A percentile compares a stretch with the other conserved stretches of the same genome.
Evolutionary conservation across 78 protist species (phyloP).

Genomic region (Neovahlkampfia damariscottae): DNA sequence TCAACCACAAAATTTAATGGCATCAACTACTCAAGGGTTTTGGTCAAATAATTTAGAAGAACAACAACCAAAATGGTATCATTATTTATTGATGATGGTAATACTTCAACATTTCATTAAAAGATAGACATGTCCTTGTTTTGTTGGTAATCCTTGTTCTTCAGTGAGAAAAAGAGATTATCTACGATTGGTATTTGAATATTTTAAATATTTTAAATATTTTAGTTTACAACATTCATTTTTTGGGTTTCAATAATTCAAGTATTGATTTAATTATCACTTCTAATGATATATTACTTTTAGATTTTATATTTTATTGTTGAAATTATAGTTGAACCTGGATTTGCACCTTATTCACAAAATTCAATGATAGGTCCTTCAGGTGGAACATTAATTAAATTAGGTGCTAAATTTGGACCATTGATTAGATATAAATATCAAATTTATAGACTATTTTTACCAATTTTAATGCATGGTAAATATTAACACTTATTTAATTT

Average conservation of each 20-base stretch:
- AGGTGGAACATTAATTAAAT: neutral
- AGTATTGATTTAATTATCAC: neutral
- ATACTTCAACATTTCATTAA: neutral
- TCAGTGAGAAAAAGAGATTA: neutral
- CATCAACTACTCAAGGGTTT: too few relatives aligned
- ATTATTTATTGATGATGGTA: neutral
- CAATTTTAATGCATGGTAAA: neutral
- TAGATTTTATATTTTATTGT: neutral
- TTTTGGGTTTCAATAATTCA: neutral
- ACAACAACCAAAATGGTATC: conserved; percentile 9
- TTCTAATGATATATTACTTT: neutral
- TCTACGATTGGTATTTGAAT: neutral
- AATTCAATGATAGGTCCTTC: neutral
- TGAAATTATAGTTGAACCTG: neutral
- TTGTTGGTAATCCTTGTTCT: conserved; percentile 1
- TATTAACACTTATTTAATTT: too few relatives aligned
- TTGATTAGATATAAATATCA: neutral
- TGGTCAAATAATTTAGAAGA: neutral
- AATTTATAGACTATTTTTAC: neutral
- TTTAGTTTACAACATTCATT: too few relatives aligned
- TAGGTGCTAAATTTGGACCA: neutral
- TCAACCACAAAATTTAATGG: too few relatives aligned
- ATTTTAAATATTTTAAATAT: too few relatives aligned
- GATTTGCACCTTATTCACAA: neutral
- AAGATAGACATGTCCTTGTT: neutral